Conservation (phyloP, 1,284 basidiomycete species). For the Puccinia coronata region DNA sequence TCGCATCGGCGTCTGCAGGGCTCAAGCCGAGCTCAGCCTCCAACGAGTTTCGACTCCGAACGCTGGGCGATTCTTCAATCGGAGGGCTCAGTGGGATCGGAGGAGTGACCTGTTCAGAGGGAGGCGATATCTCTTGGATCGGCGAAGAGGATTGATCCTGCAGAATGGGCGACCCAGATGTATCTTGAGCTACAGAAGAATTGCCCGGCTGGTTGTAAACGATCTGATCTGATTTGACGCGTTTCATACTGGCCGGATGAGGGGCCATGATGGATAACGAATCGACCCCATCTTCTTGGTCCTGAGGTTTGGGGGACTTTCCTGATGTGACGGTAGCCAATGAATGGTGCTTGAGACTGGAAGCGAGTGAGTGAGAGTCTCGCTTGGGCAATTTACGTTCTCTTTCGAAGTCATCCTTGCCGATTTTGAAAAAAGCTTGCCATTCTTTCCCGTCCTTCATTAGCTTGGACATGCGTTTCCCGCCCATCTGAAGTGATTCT, state of each 20-base stretch:
- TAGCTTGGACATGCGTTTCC: too few species aligned
- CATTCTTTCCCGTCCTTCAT: too few species aligned
- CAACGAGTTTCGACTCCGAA: not conserved
- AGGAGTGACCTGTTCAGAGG: not conserved
- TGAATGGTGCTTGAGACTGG: constrained; percentile 1
- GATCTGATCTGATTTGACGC: constrained; percentile 32
- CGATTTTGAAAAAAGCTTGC: too few species aligned
- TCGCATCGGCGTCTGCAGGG: constrained; percentile 15
- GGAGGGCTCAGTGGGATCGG: not conserved
- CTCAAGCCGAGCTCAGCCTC: constrained; percentile 8
- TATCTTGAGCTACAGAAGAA: not conserved
- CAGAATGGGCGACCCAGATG: too few species aligned
- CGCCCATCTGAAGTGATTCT: constrained; percentile 20
- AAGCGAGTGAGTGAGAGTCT: constrained; percentile 14
- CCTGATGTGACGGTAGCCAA: not conserved
- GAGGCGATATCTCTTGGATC: not conserved
- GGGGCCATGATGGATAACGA: not conserved
- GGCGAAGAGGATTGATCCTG: not conserved
- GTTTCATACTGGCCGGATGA: constrained; percentile 9
- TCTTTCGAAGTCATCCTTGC: constrained; percentile 44
- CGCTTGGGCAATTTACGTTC: constrained; percentile 15
- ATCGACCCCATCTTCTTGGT: not conserved
- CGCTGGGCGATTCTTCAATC: not conserved
- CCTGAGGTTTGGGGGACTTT: not conserved
- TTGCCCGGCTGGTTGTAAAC: not conserved